phyloP scores from a whole-genome alignment of 805 yeast genomes.

The Candida vartiovaarae region DNA sequence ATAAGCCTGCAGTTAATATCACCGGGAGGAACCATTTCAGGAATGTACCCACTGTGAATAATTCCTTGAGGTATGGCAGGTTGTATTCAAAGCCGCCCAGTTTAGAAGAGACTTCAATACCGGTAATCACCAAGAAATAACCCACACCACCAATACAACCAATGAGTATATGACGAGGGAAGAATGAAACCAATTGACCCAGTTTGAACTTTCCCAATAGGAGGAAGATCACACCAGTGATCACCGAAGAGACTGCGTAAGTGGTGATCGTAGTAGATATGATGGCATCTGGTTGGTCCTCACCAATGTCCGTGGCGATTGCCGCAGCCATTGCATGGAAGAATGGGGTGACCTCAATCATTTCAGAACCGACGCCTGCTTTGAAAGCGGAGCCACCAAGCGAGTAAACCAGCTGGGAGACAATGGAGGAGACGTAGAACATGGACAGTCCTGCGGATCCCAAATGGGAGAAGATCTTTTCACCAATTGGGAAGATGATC shows the following conservation, averaged over 20 bases:
- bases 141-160: slow-evolving; percentile 99
- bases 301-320: slow-evolving; percentile 52
- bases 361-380: slow-evolving; percentile 93
- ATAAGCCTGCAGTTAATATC: slow-evolving; percentile 49
- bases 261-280: slow-evolving; percentile 84
- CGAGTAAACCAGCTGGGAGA: slow-evolving; percentile 83
- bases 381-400: slow-evolving; percentile 87
- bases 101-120: slow-evolving; percentile 84
- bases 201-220: slow-evolving; percentile 68
- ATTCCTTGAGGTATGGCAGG: slow-evolving; percentile 42
- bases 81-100: slow-evolving; percentile 65
- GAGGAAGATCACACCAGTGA: slow-evolving; percentile 81
- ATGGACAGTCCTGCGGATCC: slow-evolving; percentile 90
- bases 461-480: slow-evolving; percentile 62
- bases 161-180: slow-evolving; percentile 91
- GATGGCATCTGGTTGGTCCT: slow-evolving; percentile 41
- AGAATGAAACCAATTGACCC: slow-evolving; percentile 87
- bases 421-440: slow-evolving; percentile 89
- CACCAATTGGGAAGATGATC: slow-evolving; percentile 93
- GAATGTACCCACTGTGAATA: slow-evolving; percentile 38
- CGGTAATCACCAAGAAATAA: slow-evolving; percentile 83
- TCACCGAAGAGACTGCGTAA: slow-evolving; percentile 72
- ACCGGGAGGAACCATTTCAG: slow-evolving; percentile 71
- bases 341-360: slow-evolving; percentile 99
- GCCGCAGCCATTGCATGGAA: slow-evolving; percentile 90